Base-by-base conservation (phyloP, 2,329 filamentous ascomycete species). In the Colletotrichum gloeosporioides region DNA sequence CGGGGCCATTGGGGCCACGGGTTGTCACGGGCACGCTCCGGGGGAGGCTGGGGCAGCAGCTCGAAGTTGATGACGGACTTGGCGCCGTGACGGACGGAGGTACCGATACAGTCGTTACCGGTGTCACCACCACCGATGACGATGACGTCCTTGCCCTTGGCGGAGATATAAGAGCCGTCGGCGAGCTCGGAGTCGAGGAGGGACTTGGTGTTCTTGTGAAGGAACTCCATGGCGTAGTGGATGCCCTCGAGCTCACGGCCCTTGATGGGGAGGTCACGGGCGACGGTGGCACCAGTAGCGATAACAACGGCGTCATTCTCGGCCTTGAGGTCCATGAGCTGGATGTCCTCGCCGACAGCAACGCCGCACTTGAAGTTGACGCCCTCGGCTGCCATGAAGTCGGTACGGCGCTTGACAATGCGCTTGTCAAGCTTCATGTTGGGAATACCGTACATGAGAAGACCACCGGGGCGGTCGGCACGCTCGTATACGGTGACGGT, bases 401-500 rank as follows among this genome's bases (percentile, higher is more conserved):
- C 95, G 65, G 97, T 96, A 85, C 96, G 95, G 69, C 96, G 95
- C 90, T 98, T 96, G 77, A 99, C 96, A 78, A 98, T 93, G 83
- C 95, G 95, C 91, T 99, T 99, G 89, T 99, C 96, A 57, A 99
- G 94, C 90, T 99, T 99, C 96, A 99, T 99, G 90, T 99, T 99
- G 79, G 96, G 96, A 80, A 99, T 99, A 80, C 96, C 96, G 83
- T 99, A 98, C 96, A 98, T 98, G 82, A 99, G 92, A 71, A 99
- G 90, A 85, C 96, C 96, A 87, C 96, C 96, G 74, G 94, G 89
- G 79, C 96, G 95, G 83, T 99, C 96, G 76, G 96, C 92, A 79
- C 96, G 95, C 90, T 99, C 96, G 82, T 97, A 98, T 22, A 99
- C 92, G 15, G 95, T 98, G 71, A 98, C 95, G 6, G 84, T 88